Evolutionary conservation across 768 basidiomycete genomes (phyloP).

Genomic region (Rhodotorula babjevae): DNA sequence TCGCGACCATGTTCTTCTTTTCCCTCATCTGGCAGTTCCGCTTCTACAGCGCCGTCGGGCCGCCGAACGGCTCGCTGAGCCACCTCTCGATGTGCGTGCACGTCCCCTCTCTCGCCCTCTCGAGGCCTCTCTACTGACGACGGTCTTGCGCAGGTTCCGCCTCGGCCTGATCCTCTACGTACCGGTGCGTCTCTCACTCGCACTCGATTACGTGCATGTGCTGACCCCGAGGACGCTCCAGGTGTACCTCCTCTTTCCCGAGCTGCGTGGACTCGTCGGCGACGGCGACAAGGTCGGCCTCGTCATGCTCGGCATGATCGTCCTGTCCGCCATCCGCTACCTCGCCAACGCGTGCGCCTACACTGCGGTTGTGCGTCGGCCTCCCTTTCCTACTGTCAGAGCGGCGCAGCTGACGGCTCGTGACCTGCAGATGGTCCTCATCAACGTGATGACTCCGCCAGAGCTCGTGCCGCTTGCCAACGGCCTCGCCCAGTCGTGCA

Average conservation of each 20-base stretch:
- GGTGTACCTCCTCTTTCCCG: conserved; percentile 41
- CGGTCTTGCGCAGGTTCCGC: conserved; percentile 64
- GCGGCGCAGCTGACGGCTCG: not conserved
- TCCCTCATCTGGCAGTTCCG: conserved; percentile 46
- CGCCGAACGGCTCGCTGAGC: conserved; percentile 47
- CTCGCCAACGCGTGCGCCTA: conserved; percentile 62
- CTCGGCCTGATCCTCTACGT: conserved; percentile 54
- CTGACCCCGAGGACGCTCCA: not conserved
- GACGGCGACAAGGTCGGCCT: conserved; percentile 57
- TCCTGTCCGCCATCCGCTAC: conserved; percentile 40
- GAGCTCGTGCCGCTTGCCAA: conserved; percentile 84
- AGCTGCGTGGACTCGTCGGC: conserved; percentile 38
- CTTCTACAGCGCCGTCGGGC: conserved; percentile 48
- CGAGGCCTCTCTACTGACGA: conserved; percentile 47
- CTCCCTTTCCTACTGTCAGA: conserved; percentile 55
- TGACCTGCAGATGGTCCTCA: conserved; percentile 26
- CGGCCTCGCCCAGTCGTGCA: conserved; percentile 91
- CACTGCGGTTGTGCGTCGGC: conserved; percentile 78
- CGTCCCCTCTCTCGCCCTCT: conserved; percentile 14
- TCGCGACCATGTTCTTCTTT: conserved; percentile 53
- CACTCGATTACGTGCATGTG: too few relatives aligned
- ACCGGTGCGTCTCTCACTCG: conserved; percentile 9
- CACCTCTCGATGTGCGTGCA: conserved; percentile 46
- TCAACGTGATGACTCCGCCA: conserved; percentile 75
- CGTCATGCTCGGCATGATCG: conserved; percentile 69